Base-by-base conservation (phyloP, 768 basidiomycete species). In the Trametes gibbosa region DNA sequence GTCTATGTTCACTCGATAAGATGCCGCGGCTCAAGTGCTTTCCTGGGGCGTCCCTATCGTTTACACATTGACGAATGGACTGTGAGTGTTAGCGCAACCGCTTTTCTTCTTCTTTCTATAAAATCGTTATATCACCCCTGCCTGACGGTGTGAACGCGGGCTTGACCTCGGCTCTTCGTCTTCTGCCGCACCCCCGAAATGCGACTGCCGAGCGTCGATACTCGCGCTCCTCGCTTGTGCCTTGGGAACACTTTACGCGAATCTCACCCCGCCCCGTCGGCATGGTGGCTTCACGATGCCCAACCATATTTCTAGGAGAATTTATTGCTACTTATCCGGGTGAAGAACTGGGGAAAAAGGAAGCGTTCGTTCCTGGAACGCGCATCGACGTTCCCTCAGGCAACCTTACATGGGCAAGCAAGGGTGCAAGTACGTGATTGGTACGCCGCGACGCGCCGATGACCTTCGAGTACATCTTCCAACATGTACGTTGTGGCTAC, bases 381-480 rank as follows among this genome's bases (percentile, higher is more conserved):
- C 59, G 70, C 39, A 65, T 72, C 37, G 70, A 72, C 47, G 67
- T 72, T 2, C 65, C 66, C 2, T 69, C 66, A 5, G 58, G 59
- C 25, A 66, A 66, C 69, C 70, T 2, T 72, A 69, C 68, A 65
- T 72, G 35, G 70, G 70, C 6, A 59, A 58, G n/a, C 57, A 67
- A 32, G 70, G 69, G 8, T 70, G 70, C 53, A 72, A 66, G 25
- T 68, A 69, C 53, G 69, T 70, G 25, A 70, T 70, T n/a, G 70
- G 70, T 2, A 68, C 68, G 55, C 69, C 29, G 55, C 9, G 29
- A 10, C 40, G 40, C 19, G 9, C 7, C 7, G 7, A 7, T 14
- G 14, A 14, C 7, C 34, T 23, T 40, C 39, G 55, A 37, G 19
- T 23, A 23, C 32, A 19, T 34, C 17, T n/a, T 43, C 40, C 23